Conservation (phyloP, 805 yeast genomes). For the Wickerhamiella azymoides region DNA sequence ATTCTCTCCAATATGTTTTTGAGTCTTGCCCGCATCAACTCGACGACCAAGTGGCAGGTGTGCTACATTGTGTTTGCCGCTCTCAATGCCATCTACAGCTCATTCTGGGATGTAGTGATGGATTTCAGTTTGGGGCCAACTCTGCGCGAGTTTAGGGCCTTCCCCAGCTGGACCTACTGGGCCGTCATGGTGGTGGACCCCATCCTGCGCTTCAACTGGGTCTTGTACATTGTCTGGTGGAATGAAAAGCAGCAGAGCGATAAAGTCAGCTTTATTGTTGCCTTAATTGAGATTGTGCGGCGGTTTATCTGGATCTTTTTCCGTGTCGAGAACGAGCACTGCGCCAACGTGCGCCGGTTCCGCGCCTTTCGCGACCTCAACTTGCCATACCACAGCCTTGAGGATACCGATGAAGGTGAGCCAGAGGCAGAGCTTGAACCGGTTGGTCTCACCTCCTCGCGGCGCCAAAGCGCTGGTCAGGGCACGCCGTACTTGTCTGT, state of each 20-base stretch:
- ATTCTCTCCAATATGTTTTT: slow-evolving; percentile 55
- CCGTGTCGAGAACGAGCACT: slow-evolving; percentile 94
- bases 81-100: slow-evolving; percentile 53
- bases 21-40: slow-evolving; percentile 63
- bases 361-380: slow-evolving; percentile 82
- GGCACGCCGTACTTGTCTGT: not conserved
- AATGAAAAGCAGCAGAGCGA: slow-evolving; percentile 77
- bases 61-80: slow-evolving; percentile 61
- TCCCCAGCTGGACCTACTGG: slow-evolving; percentile 50
- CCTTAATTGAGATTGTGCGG: slow-evolving; percentile 66
- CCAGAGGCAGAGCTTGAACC: not conserved
- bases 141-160: slow-evolving; percentile 25
- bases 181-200: slow-evolving; percentile 61
- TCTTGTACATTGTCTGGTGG: slow-evolving; percentile 71
- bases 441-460: not conserved
- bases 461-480: not conserved
- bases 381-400: slow-evolving; percentile 54
- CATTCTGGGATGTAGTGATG: slow-evolving; percentile 85
- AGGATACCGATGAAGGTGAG: not conserved
- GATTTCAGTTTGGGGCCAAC: slow-evolving; percentile 63
- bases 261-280: slow-evolving; percentile 67
- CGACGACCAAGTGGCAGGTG: slow-evolving; percentile 31
- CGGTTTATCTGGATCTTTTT: slow-evolving; percentile 82
- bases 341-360: slow-evolving; percentile 71
- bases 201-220: slow-evolving; percentile 76